Percentiles rank a stretch among this genome's conserved stretches.
Conservation (phyloP, 2,329 filamentous ascomycete genomes). For the Fusarium sp. region DNA sequence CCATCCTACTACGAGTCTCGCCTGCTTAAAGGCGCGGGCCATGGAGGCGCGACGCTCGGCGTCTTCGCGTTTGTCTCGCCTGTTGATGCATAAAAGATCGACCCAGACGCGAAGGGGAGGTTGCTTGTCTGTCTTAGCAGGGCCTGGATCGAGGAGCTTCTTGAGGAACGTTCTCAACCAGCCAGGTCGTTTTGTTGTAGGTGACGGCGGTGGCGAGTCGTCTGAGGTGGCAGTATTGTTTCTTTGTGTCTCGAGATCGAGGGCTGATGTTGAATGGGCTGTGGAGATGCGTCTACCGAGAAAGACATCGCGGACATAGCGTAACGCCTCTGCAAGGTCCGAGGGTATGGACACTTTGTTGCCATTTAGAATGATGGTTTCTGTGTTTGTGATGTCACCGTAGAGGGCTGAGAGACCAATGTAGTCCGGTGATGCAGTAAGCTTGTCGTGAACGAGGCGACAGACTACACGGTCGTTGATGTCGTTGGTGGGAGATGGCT, state of each 20-base stretch:
- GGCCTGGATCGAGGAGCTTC: conserved; percentile 20
- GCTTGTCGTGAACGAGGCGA: conserved; percentile 34
- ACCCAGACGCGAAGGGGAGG: conserved; percentile 39
- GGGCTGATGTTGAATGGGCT: conserved; percentile 14
- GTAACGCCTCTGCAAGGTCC: conserved; percentile 34
- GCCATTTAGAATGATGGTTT: conserved; percentile 33
- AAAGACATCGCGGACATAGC: conserved; percentile 40
- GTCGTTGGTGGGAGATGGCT: conserved; percentile 34
- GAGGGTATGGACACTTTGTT: conserved; percentile 27
- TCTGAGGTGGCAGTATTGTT: not conserved
- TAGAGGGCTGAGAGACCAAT: conserved; percentile 40
- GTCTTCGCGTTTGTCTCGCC: conserved; percentile 29
- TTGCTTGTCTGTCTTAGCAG: not conserved
- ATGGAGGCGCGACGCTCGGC: conserved; percentile 33
- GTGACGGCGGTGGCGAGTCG: conserved; percentile 23
- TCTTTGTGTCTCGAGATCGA: conserved; percentile 19
- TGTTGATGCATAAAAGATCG: conserved; percentile 39
- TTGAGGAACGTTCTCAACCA: conserved; percentile 39
- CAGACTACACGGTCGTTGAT: conserved; percentile 36
- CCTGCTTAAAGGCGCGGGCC: conserved; percentile 36
- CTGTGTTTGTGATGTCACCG: conserved; percentile 34
- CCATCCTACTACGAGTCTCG: conserved; percentile 40
- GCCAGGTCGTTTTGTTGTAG: conserved; percentile 32
- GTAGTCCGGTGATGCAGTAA: conserved; percentile 34
- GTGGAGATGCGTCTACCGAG: conserved; percentile 18